A percentile compares a stretch with the other conserved stretches of the same genome.
Evolutionary conservation across 495 filamentous ascomycete species (phyloP).

Genomic region (Penicillium cinerascens): DNA sequence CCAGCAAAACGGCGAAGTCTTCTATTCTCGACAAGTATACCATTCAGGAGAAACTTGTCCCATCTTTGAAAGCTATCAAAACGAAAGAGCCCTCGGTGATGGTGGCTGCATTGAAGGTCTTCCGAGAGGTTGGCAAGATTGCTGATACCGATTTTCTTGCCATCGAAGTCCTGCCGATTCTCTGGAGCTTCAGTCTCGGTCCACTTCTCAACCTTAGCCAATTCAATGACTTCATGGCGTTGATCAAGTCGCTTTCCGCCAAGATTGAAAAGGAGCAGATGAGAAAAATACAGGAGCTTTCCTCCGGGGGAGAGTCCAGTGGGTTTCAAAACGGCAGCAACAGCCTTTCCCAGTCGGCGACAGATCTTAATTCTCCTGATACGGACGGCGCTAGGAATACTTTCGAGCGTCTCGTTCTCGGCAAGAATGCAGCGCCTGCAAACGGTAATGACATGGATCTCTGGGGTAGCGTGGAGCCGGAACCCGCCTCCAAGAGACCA

Average conservation of each 20-base stretch:
- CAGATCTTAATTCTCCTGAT: conserved; percentile 22
- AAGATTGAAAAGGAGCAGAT: conserved; percentile 84
- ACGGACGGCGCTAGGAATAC: conserved; percentile 55
- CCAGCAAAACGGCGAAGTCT: conserved; percentile 51
- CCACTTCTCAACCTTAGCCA: conserved; percentile 82
- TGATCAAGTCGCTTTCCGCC: conserved; percentile 76
- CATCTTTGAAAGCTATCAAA: conserved; percentile 86
- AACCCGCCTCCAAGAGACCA: conserved; percentile 21
- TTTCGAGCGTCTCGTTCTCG: conserved; percentile 86
- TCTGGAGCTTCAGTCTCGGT: conserved; percentile 91
- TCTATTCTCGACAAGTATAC: conserved; percentile 94
- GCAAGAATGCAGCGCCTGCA: conserved; percentile 35
- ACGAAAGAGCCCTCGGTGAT: conserved; percentile 97
- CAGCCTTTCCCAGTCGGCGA: conserved; percentile 24
- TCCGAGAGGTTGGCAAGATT: conserved; percentile 73
- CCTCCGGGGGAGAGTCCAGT: conserved; percentile 44
- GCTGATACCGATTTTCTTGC: conserved; percentile 93
- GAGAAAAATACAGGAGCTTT: conserved; percentile 80
- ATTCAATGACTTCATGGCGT: conserved; percentile 81
- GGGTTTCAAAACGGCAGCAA: conserved; percentile 35
- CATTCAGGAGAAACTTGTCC: conserved; percentile 93
- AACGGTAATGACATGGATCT: conserved; percentile 34
- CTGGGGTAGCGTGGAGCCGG: conserved; percentile 36
- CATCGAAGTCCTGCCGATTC: conserved; percentile 78
- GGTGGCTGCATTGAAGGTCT: conserved; percentile 85